Conservation (phyloP, 2,329 filamentous ascomycete species). For the Apiospora saccharicola region DNA sequence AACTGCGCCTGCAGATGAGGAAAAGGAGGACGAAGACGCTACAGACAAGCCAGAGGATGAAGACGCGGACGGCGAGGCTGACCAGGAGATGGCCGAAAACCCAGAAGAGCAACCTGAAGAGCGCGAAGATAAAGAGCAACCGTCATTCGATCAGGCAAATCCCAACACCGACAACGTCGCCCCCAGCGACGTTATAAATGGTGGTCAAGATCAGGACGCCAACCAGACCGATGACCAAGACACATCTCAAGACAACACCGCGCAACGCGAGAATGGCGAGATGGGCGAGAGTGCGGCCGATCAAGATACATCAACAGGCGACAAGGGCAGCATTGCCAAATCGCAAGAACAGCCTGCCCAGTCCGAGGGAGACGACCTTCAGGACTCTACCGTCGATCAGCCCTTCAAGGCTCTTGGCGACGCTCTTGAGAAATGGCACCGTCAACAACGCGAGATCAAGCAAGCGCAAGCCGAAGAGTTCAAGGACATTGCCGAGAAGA, state of each 20-base stretch:
- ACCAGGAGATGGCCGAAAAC: constrained; percentile 43
- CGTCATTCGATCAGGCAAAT: constrained; percentile 52
- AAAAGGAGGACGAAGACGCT: constrained; percentile 61
- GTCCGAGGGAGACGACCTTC: constrained; percentile 50
- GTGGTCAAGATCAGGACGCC: constrained; percentile 71
- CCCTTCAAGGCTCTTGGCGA: constrained; percentile 96
- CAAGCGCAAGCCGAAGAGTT: constrained; percentile 64
- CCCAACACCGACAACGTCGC: constrained; percentile 68
- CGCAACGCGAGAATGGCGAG: constrained; percentile 71
- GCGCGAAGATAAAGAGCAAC: constrained; percentile 40
- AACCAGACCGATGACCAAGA: constrained; percentile 69
- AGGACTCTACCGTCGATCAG: constrained; percentile 60
- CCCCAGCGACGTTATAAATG: constrained; percentile 68
- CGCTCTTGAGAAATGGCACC: constrained; percentile 90
- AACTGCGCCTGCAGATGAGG: constrained; percentile 52
- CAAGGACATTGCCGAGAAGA: constrained; percentile 59
- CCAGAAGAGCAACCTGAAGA: constrained; percentile 42
- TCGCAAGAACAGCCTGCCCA: constrained; percentile 53
- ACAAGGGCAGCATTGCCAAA: constrained; percentile 63
- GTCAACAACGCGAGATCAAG: constrained; percentile 83
- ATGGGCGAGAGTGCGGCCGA: constrained; percentile 71
- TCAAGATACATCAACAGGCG: constrained; percentile 68
- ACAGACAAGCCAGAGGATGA: constrained; percentile 55
- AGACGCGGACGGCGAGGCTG: constrained; percentile 41
- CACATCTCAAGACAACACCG: constrained; percentile 64